Evolutionary conservation across 768 basidiomycete genomes (phyloP), one percentile per base, ranked within the genome.

Genomic region (Naematelia encephala): DNA sequence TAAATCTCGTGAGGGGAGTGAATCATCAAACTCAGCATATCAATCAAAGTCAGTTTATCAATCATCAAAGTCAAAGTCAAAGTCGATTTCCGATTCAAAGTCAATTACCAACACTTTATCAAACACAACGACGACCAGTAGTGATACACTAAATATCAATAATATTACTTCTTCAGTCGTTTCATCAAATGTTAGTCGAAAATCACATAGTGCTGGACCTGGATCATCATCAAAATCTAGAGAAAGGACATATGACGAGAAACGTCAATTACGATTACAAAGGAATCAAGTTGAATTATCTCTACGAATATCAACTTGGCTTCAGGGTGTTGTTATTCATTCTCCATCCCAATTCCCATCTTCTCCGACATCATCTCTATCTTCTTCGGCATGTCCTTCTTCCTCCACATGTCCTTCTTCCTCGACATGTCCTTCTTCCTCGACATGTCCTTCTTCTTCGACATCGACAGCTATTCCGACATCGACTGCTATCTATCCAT

Each of bases 361-460:
- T 46, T 46, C 44, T 23, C n/a, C n/a, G 44, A 46, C n/a, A 46
- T 14, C 44, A 4, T n/a, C 5, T 46, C 14, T 14, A 46, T 23
- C 14, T 4, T 46, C 44, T 14, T 46, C 44, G n/a, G n/a, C 44
- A 11, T 11, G n/a, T 42, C 44, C 44, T 23, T 16, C 14, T 4
- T 46, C 44, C 44, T n/a, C 23, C 44, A 46, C 23, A n/a, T 46
- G 44, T n/a, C 44, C n/a, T 46, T n/a, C n/a, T n/a, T n/a, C n/a
- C n/a, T n/a, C n/a, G n/a, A n/a, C n/a, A n/a, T n/a, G n/a, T n/a
- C n/a, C n/a, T n/a, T n/a, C n/a, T n/a, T n/a, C n/a, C n/a, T n/a
- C n/a, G n/a, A n/a, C n/a, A n/a, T n/a, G n/a, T n/a, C n/a, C n/a
- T n/a, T 19, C 44, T 23, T 46, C 44, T n/a, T 23, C 44, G n/a